Conservation (phyloP, 1,139 yeast species). For the Yamadazyma triangularis region DNA sequence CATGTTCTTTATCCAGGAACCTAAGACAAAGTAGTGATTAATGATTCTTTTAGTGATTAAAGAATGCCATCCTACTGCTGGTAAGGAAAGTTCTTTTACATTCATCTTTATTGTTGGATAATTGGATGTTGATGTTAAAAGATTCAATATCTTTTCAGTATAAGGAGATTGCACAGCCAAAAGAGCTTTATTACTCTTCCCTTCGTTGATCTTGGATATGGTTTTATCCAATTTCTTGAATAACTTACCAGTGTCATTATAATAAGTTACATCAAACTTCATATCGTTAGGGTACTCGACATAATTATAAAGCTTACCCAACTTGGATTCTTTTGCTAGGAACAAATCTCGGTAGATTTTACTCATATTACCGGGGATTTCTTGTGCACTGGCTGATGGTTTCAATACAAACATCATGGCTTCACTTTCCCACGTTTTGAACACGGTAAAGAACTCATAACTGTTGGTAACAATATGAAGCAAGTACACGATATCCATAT, state of each 20-base stretch:
- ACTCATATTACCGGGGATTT: constrained; percentile 50
- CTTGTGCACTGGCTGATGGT: constrained; percentile 68
- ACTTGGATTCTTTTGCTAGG: constrained; percentile 41
- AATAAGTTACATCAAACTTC: constrained; percentile 50
- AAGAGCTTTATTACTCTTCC: constrained; percentile 62
- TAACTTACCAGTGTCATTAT: constrained; percentile 43
- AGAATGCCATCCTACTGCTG: constrained; percentile 86
- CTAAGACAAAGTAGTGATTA: constrained; percentile 68
- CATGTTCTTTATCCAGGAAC: constrained; percentile 70
- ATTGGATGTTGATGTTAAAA: constrained; percentile 44
- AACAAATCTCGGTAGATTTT: constrained; percentile 53
- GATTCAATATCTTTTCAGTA: constrained; percentile 37
- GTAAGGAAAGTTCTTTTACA: constrained; percentile 52
- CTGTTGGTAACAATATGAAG: constrained; percentile 73
- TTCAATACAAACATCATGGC: constrained; percentile 60
- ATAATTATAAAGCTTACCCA: constrained; percentile 38
- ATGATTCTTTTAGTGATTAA: constrained; percentile 63
- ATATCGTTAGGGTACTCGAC: constrained; percentile 50
- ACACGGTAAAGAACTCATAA: constrained; percentile 68
- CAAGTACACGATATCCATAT: constrained; percentile 61
- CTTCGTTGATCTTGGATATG: constrained; percentile 58
- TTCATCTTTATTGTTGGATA: constrained; percentile 66
- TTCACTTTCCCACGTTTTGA: constrained; percentile 59
- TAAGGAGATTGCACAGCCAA: constrained; percentile 74
- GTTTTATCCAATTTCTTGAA: constrained; percentile 51